These are phyloP conservation scores for Mucor sp. DNA, from an alignment of 371 early-diverging fungal genomes.

Conservation along the genomic window DNA sequence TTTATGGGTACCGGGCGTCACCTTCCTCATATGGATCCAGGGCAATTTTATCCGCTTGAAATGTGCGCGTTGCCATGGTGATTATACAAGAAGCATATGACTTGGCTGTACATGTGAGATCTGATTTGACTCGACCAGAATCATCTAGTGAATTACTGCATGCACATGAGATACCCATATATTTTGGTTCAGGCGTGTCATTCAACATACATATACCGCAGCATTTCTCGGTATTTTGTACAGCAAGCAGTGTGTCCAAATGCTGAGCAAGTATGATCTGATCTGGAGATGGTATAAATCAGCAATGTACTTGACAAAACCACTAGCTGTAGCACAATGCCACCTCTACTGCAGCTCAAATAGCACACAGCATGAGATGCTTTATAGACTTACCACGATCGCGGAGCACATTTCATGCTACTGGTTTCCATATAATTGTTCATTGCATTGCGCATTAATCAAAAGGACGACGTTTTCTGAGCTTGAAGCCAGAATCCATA, in stretches of 20 bases:
- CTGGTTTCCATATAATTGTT: no score
- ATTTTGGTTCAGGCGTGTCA: not conserved
- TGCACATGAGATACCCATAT: not conserved
- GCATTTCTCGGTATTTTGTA: not conserved
- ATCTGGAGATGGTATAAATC: no score
- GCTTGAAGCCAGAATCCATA: not conserved
- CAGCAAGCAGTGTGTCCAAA: no score
- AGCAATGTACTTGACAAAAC: no score
- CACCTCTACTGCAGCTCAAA: no score
- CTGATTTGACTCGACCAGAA: not conserved
- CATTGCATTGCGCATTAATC: no score
- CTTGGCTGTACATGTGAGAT: not conserved
- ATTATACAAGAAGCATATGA: not conserved
- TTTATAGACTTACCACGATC: no score
- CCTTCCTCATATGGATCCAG: not conserved
- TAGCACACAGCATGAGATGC: no score
- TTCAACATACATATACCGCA: not conserved
- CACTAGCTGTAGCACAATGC: no score
- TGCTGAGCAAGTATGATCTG: no score
- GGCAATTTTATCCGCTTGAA: not conserved
- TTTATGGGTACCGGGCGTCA: not conserved
- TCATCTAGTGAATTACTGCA: not conserved
- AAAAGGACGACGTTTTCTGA: not conserved
- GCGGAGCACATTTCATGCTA: no score
- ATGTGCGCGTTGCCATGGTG: not conserved